A percentile compares a stretch with the other conserved stretches of the same genome.
Conservation (phyloP, 345 rosid genomes). For the Ricinus communis region DNA sequence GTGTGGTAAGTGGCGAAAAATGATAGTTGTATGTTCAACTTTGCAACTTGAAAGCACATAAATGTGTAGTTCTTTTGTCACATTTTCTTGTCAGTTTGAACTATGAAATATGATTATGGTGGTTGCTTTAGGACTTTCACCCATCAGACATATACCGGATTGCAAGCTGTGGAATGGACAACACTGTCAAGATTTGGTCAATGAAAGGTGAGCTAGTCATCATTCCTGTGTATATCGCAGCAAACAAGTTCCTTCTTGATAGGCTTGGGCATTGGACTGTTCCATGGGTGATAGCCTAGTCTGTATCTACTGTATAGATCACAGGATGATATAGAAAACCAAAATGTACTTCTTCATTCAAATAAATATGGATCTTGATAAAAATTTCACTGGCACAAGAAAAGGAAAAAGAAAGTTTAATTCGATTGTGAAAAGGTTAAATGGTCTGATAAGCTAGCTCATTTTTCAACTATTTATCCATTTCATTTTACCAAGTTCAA, state of each 20-base stretch:
- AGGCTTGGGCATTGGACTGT: not conserved
- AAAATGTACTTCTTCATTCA: not conserved
- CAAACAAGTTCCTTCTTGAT: not conserved
- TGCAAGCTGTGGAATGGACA: slow-evolving; percentile 97
- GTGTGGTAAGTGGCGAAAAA: slow-evolving; percentile 61
- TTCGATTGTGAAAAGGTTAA: not conserved
- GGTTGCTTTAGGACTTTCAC: slow-evolving; percentile 75
- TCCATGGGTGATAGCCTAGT: not conserved
- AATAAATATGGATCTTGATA: not conserved
- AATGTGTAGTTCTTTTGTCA: not conserved
- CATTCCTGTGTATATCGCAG: not conserved
- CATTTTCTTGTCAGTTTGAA: not conserved
- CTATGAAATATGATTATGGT: slow-evolving; percentile 8
- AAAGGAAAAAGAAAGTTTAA: not conserved
- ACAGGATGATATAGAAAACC: not conserved
- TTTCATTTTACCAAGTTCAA: no score
- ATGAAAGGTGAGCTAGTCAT: slow-evolving; percentile 68
- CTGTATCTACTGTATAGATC: not conserved
- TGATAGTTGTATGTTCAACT: not conserved
- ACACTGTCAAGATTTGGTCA: slow-evolving; percentile 93
- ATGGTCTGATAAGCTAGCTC: no score
- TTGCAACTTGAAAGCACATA: not conserved
- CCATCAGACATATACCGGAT: slow-evolving; percentile 80
- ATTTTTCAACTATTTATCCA: no score
- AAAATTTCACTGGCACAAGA: not conserved